These are phyloP conservation scores for Suhomyces vadensis DNA, from an alignment of 805 yeast species.

Conservation along the genomic window DNA sequence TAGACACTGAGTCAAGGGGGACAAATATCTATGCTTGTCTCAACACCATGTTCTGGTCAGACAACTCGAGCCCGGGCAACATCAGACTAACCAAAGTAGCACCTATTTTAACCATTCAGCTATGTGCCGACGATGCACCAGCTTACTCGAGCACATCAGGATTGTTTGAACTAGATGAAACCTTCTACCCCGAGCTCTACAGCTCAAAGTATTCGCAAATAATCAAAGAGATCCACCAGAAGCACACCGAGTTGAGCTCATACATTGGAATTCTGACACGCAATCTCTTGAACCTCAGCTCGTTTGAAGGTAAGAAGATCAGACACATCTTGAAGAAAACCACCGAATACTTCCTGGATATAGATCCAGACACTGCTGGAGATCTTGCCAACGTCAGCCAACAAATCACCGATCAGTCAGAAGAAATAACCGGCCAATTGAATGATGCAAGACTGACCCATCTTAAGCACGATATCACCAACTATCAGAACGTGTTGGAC, in stretches of 20 bases:
- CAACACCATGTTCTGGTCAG: conserved; percentile 40
- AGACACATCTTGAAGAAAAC: conserved; percentile 27
- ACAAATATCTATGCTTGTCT: conserved; percentile 32
- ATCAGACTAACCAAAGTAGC: conserved; percentile 30
- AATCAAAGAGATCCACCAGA: conserved; percentile 21
- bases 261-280: conserved; percentile 13
- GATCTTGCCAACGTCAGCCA: conserved; percentile 21
- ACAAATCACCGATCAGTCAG: conserved; percentile 19
- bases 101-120: conserved; percentile 32
- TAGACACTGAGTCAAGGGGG: conserved; percentile 32
- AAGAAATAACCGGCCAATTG: conserved; percentile 19
- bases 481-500: conserved; percentile 20
- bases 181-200: conserved; percentile 38
- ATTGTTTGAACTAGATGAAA: conserved; percentile 28
- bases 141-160: neutral
- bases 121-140: conserved; percentile 28
- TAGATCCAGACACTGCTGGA: conserved; percentile 13
- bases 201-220: conserved; percentile 21
- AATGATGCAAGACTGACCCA: conserved; percentile 17
- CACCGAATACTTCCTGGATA: conserved; percentile 17
- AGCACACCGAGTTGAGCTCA: conserved; percentile 1
- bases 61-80: conserved; percentile 28
- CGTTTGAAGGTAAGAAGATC: conserved; percentile 43
- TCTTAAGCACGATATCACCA: conserved; percentile 20
- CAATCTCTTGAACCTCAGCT: conserved; percentile 32